A percentile compares a stretch with the other conserved stretches of the same genome.
These are phyloP conservation scores for Penicillium coffeae DNA, from an alignment of 495 filamentous ascomycete genomes.

Conservation along the genomic window DNA sequence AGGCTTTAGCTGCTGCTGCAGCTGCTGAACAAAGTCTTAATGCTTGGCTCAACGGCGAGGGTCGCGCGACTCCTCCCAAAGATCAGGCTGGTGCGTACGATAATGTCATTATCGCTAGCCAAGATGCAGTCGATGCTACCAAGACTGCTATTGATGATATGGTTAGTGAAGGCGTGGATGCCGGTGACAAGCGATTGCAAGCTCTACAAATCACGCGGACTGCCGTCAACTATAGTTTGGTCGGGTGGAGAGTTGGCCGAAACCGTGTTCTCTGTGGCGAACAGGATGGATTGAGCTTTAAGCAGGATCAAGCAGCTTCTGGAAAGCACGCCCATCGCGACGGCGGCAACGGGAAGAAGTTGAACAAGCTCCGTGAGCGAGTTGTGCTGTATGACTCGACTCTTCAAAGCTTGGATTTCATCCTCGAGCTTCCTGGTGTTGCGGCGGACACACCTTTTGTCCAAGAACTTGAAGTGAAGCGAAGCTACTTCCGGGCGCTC, in stretches of 20 bases:
- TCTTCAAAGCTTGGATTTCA: conserved; percentile 81
- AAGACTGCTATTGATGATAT: conserved; percentile 92
- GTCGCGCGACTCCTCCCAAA: conserved; percentile 41
- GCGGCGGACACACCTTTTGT: conserved; percentile 79
- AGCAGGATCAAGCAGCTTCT: conserved; percentile 48
- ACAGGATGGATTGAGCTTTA: conserved; percentile 65
- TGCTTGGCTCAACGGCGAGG: conserved; percentile 36
- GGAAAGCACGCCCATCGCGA: conserved; percentile 55
- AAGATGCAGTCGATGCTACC: conserved; percentile 90
- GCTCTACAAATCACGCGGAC: conserved; percentile 88
- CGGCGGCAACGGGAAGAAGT: conserved; percentile 60
- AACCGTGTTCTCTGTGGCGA: conserved; percentile 83
- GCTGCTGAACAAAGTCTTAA: conserved; percentile 52
- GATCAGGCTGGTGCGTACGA: conserved; percentile 82
- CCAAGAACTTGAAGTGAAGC: conserved; percentile 70
- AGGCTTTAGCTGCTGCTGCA: conserved; percentile 58
- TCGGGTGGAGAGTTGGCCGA: conserved; percentile 91
- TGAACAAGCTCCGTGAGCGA: conserved; percentile 79
- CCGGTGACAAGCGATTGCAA: conserved; percentile 85
- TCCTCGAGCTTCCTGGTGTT: conserved; percentile 84
- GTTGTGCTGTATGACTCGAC: conserved; percentile 92
- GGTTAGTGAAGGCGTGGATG: conserved; percentile 73
- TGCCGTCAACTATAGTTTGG: conserved; percentile 85
- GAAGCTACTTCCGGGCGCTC: conserved; percentile 80
- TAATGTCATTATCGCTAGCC: conserved; percentile 80